Percentiles rank a stretch among this genome's conserved stretches.
These are phyloP conservation scores for Leucosporidium scottii DNA, from an alignment of 768 basidiomycete genomes.

Conservation along the genomic window DNA sequence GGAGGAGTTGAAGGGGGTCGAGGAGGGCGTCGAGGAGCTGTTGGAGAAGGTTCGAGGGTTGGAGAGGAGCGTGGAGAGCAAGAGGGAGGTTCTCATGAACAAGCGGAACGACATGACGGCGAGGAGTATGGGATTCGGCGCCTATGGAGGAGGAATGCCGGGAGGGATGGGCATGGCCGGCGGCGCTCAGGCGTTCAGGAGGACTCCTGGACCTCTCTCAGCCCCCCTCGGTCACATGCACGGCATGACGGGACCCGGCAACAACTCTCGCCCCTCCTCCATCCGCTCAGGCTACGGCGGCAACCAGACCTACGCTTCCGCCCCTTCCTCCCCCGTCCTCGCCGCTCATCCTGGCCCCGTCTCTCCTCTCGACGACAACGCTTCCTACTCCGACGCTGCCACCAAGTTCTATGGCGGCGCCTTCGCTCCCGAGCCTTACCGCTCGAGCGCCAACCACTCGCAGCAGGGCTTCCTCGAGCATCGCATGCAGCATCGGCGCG, in stretches of 20 bases:
- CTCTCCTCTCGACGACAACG: slow-evolving; percentile 15
- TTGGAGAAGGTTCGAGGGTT: slow-evolving; percentile 23
- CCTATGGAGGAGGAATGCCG: background rate
- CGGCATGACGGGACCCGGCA: background rate
- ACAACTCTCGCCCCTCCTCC: background rate
- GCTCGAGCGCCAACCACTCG: background rate
- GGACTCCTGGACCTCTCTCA: background rate
- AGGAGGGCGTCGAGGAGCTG: slow-evolving; percentile 50
- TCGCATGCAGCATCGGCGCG: slow-evolving; percentile 23
- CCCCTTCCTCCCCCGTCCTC: slow-evolving; percentile 21
- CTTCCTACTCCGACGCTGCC: background rate
- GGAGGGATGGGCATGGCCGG: background rate
- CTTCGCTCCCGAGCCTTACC: slow-evolving; percentile 4
- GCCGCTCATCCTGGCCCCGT: slow-evolving; percentile 13
- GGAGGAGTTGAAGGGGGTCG: slow-evolving; percentile 50
- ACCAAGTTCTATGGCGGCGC: slow-evolving; percentile 4
- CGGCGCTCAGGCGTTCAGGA: background rate
- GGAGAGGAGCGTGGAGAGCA: slow-evolving; percentile 34
- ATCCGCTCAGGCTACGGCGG: background rate
- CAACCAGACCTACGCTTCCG: slow-evolving; percentile 19
- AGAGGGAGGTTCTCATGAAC: slow-evolving; percentile 26
- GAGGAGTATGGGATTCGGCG: background rate
- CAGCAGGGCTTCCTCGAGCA: slow-evolving; percentile 33
- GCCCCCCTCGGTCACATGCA: background rate
- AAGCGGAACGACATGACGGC: slow-evolving; percentile 22